Conservation (phyloP, 2,329 filamentous ascomycete genomes). For the Boeremia lycopersici region DNA sequence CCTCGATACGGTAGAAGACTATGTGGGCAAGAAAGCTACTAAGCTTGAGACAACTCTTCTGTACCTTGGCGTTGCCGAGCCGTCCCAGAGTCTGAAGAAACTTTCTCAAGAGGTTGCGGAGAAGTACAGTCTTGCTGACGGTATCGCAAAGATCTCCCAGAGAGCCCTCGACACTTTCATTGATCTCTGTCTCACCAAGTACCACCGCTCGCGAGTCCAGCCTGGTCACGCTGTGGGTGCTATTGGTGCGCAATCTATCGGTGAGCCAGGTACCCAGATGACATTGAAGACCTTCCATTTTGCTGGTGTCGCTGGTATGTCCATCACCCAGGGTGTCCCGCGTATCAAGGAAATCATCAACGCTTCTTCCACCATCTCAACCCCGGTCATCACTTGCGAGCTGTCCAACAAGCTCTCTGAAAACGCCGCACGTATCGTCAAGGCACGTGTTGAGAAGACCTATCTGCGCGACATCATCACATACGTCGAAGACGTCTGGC, state of each 20-base stretch:
- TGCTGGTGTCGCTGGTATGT: slow-evolving; percentile 98
- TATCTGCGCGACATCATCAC: slow-evolving; percentile 81
- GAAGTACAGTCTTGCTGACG: slow-evolving; percentile 57
- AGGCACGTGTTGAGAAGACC: slow-evolving; percentile 93
- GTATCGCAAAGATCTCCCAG: slow-evolving; percentile 82
- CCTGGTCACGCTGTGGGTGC: slow-evolving; percentile 95
- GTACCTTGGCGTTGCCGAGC: slow-evolving; percentile 33
- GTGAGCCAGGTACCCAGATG: slow-evolving; percentile 98
- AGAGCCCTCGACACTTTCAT: slow-evolving; percentile 78
- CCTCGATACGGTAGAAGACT: slow-evolving; percentile 75
- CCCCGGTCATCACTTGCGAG: slow-evolving; percentile 88
- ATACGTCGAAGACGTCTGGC: slow-evolving; percentile 88
- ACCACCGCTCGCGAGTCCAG: slow-evolving; percentile 87
- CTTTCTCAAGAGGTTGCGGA: slow-evolving; percentile 40
- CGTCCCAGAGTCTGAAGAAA: slow-evolving; percentile 15
- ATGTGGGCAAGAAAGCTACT: slow-evolving; percentile 68
- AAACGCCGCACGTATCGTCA: slow-evolving; percentile 84
- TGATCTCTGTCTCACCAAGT: slow-evolving; percentile 82
- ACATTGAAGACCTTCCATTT: slow-evolving; percentile 99
- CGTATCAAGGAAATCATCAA: slow-evolving; percentile 99
- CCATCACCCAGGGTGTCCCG: slow-evolving; percentile 97
- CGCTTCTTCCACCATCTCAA: slow-evolving; percentile 90
- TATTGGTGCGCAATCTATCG: slow-evolving; percentile 95
- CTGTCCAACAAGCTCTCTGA: slow-evolving; percentile 77
- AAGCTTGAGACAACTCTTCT: slow-evolving; percentile 60